These are phyloP conservation scores for Prosopis cineraria DNA, from an alignment of 306 rosid genomes.

Conservation along the genomic window DNA sequence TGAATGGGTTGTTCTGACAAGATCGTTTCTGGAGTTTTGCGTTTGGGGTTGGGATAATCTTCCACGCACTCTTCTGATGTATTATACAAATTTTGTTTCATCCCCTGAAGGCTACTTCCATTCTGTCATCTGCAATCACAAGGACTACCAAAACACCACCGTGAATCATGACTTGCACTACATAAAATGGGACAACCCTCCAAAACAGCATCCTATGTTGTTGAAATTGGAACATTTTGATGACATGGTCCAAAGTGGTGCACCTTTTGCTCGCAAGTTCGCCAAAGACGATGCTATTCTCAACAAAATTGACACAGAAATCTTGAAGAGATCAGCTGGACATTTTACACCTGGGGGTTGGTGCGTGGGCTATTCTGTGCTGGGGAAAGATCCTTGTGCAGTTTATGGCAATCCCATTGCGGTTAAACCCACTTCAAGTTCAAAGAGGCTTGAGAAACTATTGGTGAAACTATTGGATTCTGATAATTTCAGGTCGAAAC, in stretches of 20 bases:
- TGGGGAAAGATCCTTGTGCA: slow-evolving; percentile 53
- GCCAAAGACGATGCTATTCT: slow-evolving; percentile 69
- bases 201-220: slow-evolving; percentile 63
- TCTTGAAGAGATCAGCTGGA: slow-evolving; percentile 55
- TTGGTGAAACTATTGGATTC: slow-evolving; percentile 70
- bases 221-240: slow-evolving; percentile 62
- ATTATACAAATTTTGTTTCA: slow-evolving; percentile 74
- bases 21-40: slow-evolving; percentile 73
- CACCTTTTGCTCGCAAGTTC: slow-evolving; percentile 72
- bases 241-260: slow-evolving; percentile 71
- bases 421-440: slow-evolving; percentile 62
- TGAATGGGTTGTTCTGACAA: slow-evolving; percentile 68
- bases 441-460: slow-evolving; percentile 76
- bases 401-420: slow-evolving; percentile 57
- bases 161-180: slow-evolving; percentile 79
- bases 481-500: slow-evolving; percentile 78
- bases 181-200: slow-evolving; percentile 73
- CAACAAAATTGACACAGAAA: slow-evolving; percentile 62
- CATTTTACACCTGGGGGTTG: slow-evolving; percentile 74
- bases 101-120: slow-evolving; percentile 94
- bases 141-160: slow-evolving; percentile 89
- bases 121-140: slow-evolving; percentile 84
- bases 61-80: slow-evolving; percentile 89
- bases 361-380: slow-evolving; percentile 54
- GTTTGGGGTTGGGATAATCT: slow-evolving; percentile 95